Conservation (phyloP, 2,329 filamentous ascomycete species). For the Colletotrichum sp. region DNA sequence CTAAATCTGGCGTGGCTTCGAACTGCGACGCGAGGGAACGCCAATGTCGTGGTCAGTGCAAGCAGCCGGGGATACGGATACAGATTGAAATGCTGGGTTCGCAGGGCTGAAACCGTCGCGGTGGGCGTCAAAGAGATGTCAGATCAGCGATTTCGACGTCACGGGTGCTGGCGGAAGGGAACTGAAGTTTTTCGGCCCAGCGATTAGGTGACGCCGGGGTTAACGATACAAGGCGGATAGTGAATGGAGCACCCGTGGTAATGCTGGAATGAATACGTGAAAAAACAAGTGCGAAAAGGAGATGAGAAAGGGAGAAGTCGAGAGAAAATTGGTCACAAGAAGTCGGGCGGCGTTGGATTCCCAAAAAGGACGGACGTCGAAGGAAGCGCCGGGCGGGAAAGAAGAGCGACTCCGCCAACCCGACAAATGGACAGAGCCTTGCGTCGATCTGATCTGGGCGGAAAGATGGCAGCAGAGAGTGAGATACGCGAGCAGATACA, state of each 20-base stretch:
- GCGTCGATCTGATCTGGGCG: neutral
- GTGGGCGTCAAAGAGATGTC: neutral
- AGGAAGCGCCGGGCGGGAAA: neutral
- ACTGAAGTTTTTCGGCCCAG: neutral
- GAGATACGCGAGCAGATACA: neutral
- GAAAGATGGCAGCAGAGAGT: neutral
- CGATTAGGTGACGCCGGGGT: neutral
- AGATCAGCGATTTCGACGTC: neutral
- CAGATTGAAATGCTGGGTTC: neutral
- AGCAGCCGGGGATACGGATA: conserved; percentile 3
- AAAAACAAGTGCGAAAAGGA: neutral
- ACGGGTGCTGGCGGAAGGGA: neutral
- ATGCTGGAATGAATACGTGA: neutral
- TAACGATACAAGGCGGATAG: neutral
- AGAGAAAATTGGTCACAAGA: neutral
- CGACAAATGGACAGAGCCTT: neutral
- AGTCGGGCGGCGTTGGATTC: neutral
- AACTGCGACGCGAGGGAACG: neutral
- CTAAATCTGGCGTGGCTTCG: conserved; percentile 1
- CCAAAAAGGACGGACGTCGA: neutral
- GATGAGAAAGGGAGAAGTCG: neutral
- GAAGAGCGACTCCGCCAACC: neutral
- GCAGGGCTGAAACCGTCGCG: conserved; percentile 13
- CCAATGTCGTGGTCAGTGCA: neutral
- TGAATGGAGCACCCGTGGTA: neutral